Percentiles rank a stretch among this genome's conserved stretches.
phyloP scores from a whole-genome alignment of 345 rosid genomes.

The Diplotaxis tenuifolia region DNA sequence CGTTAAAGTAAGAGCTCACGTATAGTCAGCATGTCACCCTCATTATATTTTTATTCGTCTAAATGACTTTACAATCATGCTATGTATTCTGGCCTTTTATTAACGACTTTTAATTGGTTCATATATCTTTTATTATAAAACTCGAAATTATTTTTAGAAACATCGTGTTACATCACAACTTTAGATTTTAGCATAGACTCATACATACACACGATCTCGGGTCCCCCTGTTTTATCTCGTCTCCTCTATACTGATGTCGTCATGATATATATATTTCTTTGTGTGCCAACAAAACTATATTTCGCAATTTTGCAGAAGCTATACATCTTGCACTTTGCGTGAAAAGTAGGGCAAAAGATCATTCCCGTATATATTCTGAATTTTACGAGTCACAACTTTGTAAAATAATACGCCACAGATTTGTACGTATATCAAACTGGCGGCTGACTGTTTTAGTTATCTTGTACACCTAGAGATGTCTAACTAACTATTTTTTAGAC shows the following conservation, averaged over 20 bases:
- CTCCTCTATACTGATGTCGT: constrained; percentile 28
- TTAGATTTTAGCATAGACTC: constrained; percentile 35
- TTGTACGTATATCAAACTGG: background rate
- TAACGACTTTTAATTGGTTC: constrained; percentile 16
- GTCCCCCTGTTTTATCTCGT: constrained; percentile 34
- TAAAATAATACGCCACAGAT: background rate
- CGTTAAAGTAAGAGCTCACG: constrained; percentile 38
- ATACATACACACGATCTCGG: constrained; percentile 30
- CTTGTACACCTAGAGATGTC: background rate
- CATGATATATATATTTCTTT: background rate
- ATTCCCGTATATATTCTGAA: constrained; percentile 14
- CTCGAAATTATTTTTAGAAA: background rate
- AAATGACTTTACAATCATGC: constrained; percentile 32
- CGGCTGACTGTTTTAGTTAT: background rate
- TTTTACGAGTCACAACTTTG: background rate
- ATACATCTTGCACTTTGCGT: constrained; percentile 24
- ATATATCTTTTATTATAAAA: background rate
- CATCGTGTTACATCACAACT: constrained; percentile 9
- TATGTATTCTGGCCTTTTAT: constrained; percentile 19
- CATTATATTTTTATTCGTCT: constrained; percentile 19
- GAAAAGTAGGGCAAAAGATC: constrained; percentile 30
- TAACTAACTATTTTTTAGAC: background rate
- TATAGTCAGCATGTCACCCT: constrained; percentile 30
- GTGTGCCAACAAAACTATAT: constrained; percentile 6
- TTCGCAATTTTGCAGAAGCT: background rate